phyloP scores from a whole-genome alignment of 2,329 filamentous ascomycete genomes.

The Diplodia sapinea region DNA sequence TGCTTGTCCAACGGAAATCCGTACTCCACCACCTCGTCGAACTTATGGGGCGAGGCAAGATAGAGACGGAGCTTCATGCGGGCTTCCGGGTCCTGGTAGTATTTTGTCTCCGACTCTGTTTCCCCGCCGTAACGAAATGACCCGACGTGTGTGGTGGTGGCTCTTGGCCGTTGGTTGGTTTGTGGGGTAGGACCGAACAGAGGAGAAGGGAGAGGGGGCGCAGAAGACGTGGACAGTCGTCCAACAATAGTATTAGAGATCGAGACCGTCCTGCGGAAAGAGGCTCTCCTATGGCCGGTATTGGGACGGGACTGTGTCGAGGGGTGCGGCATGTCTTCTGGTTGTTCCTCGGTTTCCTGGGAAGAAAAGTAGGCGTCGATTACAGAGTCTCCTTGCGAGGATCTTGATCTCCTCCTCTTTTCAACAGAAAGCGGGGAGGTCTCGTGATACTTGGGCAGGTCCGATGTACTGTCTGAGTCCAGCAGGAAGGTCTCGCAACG shows the following conservation, averaged over 20 bases:
- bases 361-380: conserved; percentile 8
- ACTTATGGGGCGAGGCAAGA: conserved; percentile 88
- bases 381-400: conserved; percentile 12
- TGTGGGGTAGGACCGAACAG: conserved; percentile 38
- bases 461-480: conserved; percentile 36
- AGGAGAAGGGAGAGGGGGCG: conserved; percentile 53
- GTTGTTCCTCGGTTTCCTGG: conserved; percentile 1
- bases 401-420: conserved; percentile 29
- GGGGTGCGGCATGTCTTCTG: conserved; percentile 7
- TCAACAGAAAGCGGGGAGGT: background rate
- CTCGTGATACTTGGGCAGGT: conserved; percentile 17
- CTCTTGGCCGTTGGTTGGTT: conserved; percentile 32
- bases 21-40: conserved; percentile 93
- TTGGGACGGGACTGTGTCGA: conserved; percentile 25
- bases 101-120: conserved; percentile 72
- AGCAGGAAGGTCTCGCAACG: conserved; percentile 52
- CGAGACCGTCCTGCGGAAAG: conserved; percentile 74
- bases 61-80: conserved; percentile 84
- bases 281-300: conserved; percentile 39
- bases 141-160: conserved; percentile 25
- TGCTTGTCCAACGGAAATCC: conserved; percentile 72
- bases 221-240: conserved; percentile 57
- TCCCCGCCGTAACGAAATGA: conserved; percentile 38
- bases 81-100: conserved; percentile 90
- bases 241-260: conserved; percentile 70